These are phyloP conservation scores for Tremella fuciformis DNA, from an alignment of 768 basidiomycete genomes.

Conservation along the genomic window DNA sequence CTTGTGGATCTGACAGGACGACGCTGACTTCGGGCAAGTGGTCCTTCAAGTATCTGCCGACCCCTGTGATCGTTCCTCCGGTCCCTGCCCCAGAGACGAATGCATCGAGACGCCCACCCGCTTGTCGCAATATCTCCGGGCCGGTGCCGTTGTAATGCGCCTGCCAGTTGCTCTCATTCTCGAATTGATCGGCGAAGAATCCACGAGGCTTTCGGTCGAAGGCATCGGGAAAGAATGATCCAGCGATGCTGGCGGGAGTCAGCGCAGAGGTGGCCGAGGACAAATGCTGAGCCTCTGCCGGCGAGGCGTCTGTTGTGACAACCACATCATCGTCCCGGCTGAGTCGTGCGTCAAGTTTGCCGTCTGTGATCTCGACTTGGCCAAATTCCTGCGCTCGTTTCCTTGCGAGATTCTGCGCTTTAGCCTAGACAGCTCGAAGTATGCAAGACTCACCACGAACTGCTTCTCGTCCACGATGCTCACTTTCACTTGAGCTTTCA, in stretches of 20 bases:
- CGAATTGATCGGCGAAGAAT: conserved; percentile 92
- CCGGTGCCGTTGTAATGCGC: conserved; percentile 88
- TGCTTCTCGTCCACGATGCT: conserved; percentile 96
- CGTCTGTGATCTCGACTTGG: conserved; percentile 46
- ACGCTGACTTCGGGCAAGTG: conserved; percentile 66
- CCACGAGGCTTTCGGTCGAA: conserved; percentile 61
- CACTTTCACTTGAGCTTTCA: conserved; percentile 51
- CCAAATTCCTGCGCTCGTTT: conserved; percentile 75
- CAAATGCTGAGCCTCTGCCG: conserved; percentile 55
- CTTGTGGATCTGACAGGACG: conserved; percentile 84
- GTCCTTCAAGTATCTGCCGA: conserved; percentile 73
- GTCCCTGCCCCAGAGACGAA: conserved; percentile 92
- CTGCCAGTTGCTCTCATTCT: conserved; percentile 86
- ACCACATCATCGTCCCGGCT: conserved; percentile 29
- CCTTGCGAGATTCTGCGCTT: conserved; percentile 74
- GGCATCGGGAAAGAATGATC: conserved; percentile 14
- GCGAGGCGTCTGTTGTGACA: conserved; percentile 53
- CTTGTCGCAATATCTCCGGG: conserved; percentile 92
- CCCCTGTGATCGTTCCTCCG: conserved; percentile 89
- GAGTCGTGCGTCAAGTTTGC: background rate
- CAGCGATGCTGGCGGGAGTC: conserved; percentile 28
- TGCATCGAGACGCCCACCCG: conserved; percentile 72
- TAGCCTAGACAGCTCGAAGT: background rate
- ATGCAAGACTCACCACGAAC: conserved; percentile 63
- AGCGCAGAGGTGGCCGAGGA: conserved; percentile 53